Percentiles rank a stretch among this genome's conserved stretches.
These are phyloP conservation scores for Fusarium xyrophilum DNA, from an alignment of 2,329 filamentous ascomycete species.

Conservation along the genomic window DNA sequence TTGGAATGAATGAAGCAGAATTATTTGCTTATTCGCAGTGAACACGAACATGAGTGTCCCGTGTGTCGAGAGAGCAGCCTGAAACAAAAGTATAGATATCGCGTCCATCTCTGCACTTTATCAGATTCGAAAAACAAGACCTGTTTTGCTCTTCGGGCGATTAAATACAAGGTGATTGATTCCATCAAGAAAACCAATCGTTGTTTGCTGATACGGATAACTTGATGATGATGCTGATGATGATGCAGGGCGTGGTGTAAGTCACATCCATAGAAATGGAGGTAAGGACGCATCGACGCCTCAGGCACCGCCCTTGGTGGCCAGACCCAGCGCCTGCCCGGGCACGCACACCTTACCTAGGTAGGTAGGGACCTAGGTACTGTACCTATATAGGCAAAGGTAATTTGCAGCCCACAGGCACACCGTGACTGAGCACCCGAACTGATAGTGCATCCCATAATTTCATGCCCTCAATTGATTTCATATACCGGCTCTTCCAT, in stretches of 20 bases:
- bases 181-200: not conserved
- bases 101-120: not conserved
- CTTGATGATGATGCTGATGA: not conserved
- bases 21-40: slow-evolving; percentile 14
- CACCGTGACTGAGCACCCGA: not conserved
- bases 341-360: not conserved
- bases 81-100: not conserved
- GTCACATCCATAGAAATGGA: not conserved
- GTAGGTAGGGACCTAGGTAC: not conserved
- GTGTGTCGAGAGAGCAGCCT: not conserved
- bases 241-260: slow-evolving; percentile 8
- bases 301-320: slow-evolving; percentile 14
- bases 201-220: not conserved
- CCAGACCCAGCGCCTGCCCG: not conserved
- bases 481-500: not conserved
- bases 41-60: slow-evolving; percentile 6
- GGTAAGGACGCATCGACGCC: slow-evolving; percentile 4
- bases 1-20: slow-evolving; percentile 8
- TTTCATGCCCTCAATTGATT: not conserved
- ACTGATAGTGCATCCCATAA: not conserved
- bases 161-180: not conserved
- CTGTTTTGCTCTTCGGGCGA: not conserved
- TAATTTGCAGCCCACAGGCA: not conserved
- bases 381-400: not conserved
- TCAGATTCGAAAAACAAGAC: not conserved